Base-by-base conservation (phyloP, 2,329 filamentous ascomycete species). In the Hirsutella rhossiliensis region DNA sequence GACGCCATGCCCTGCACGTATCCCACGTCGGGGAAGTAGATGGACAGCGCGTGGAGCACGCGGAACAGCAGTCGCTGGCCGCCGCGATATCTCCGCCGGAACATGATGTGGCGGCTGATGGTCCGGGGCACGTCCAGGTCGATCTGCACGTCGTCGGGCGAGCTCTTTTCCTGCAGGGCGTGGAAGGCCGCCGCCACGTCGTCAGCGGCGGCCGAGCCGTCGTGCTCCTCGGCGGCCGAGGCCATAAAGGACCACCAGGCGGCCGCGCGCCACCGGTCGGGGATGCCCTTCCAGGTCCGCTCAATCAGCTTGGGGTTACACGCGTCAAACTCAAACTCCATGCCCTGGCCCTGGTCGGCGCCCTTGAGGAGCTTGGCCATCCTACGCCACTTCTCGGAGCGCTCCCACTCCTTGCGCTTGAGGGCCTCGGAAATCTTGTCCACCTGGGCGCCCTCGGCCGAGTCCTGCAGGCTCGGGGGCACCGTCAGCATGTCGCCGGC, bases 1-100 rank as follows among this genome's bases (percentile, higher is more conserved):
- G 88, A 86, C 15, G 90, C 92, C 92, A 98, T 98, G 43, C 92
- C 92, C 63, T 98, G 92, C 1, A 97, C 92, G 61, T 98, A 98
- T 27, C 92, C 92, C 6, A 86, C 92, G 20, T 85, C 82, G 0
- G 87, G 86, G 51, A 90, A 90, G 61, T 96, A 94, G 11, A 98
- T 75, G 17, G 88, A 90, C 59, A 97, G 78, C 38, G 87, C 84
- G 59, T 97, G 92, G 27, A 98, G 73, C 3, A 97, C 88, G 42
- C 92, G 80, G 64, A 98, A 98, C 3, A 98, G 71, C 13, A 97
- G 69, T 38, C 92, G 78, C 62, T 98, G 90, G 1, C 90, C 92
- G 47, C 92, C 92, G 20, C 87, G 79, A 64, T 98, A 98, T 42
- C 92, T 77, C 50, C 80, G 76, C 39, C 92, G 80, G 60, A 98